Conservation (phyloP, 2,329 filamentous ascomycete species). For the Cytospora mali region DNA sequence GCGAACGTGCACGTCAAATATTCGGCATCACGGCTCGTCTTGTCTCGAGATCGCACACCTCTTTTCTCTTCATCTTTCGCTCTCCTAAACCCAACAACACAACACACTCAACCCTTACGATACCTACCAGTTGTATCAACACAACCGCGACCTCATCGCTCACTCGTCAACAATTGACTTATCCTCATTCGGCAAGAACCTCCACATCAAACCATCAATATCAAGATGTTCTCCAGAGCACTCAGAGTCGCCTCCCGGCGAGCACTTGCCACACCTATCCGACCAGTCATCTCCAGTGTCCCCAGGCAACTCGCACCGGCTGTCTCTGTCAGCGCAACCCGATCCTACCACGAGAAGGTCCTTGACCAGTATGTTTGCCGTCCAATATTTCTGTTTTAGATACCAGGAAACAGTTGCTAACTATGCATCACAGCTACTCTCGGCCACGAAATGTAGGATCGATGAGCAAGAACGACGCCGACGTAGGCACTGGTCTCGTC, state of each 20-base stretch:
- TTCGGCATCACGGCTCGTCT: slow-evolving; percentile 16
- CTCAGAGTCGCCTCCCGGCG: slow-evolving; percentile 48
- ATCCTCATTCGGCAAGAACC: background rate
- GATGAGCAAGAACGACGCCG: slow-evolving; percentile 71
- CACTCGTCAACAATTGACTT: slow-evolving; percentile 1
- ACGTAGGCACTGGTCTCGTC: slow-evolving; percentile 90
- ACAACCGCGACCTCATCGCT: background rate
- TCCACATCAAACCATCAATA: background rate
- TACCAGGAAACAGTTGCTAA: slow-evolving; percentile 26
- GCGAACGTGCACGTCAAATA: slow-evolving; percentile 21
- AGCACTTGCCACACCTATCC: slow-evolving; percentile 44
- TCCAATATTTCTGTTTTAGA: slow-evolving; percentile 32
- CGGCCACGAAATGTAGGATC: slow-evolving; percentile 59
- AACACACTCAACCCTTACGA: slow-evolving; percentile 2
- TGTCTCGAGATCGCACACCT: slow-evolving; percentile 1
- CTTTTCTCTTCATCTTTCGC: slow-evolving; percentile 4
- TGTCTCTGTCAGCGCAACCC: slow-evolving; percentile 44
- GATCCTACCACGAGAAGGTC: slow-evolving; percentile 60
- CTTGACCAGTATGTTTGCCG: slow-evolving; percentile 75
- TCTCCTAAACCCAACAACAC: slow-evolving; percentile 1
- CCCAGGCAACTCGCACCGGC: slow-evolving; percentile 47
- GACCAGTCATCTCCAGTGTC: slow-evolving; percentile 41
- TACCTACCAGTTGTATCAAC: slow-evolving; percentile 2
- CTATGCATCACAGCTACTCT: slow-evolving; percentile 47
- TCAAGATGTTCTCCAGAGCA: slow-evolving; percentile 52